phyloP scores from a whole-genome alignment of 2,329 filamentous ascomycete species.

The Penicillium frequentans region DNA sequence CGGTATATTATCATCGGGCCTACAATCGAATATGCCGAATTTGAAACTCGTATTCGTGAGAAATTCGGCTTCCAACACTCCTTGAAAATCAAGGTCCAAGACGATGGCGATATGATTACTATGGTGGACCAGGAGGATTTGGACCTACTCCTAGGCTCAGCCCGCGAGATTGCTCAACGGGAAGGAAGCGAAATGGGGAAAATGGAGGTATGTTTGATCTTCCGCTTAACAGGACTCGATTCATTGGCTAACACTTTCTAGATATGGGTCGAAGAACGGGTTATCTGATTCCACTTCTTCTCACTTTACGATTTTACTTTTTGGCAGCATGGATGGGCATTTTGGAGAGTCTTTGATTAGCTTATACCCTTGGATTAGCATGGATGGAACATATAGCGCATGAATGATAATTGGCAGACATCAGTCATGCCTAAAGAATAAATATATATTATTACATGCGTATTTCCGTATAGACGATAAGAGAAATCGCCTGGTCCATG shows the following conservation, averaged over 20 bases:
- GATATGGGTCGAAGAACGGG: constrained; percentile 4
- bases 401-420: not conserved
- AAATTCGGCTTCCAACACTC: constrained; percentile 73
- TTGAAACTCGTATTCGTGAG: constrained; percentile 75
- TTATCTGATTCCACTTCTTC: not conserved
- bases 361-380: constrained; percentile 18
- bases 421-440: not conserved
- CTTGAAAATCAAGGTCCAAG: constrained; percentile 84
- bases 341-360: constrained; percentile 3
- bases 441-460: not conserved
- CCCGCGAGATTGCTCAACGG: constrained; percentile 67
- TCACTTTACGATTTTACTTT: not conserved
- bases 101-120: constrained; percentile 91
- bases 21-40: constrained; percentile 71
- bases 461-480: not conserved
- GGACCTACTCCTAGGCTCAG: constrained; percentile 76
- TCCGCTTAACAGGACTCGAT: not conserved
- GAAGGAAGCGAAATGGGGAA: constrained; percentile 82
- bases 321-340: constrained; percentile 3
- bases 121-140: constrained; percentile 96
- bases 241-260: constrained; percentile 4
- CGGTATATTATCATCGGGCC: constrained; percentile 85
- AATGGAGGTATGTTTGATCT: constrained; percentile 74
- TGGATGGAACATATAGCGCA: constrained; percentile 9
- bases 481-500: no score